These are phyloP conservation scores for Xylaria nigripes DNA, from an alignment of 495 filamentous ascomycete species.

Conservation along the genomic window DNA sequence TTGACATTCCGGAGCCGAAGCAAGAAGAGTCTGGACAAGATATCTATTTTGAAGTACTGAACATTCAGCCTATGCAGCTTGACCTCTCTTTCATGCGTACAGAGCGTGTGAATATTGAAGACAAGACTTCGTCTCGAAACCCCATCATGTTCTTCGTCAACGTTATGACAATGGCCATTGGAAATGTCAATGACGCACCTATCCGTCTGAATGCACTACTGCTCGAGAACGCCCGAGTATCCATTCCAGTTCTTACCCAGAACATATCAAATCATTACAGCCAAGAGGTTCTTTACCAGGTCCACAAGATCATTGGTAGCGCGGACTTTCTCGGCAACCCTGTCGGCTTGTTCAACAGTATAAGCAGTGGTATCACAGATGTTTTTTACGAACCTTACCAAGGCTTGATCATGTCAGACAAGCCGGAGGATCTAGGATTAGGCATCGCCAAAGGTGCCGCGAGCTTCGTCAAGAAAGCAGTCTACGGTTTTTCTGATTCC, in stretches of 20 bases:
- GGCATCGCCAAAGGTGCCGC: slow-evolving; percentile 95
- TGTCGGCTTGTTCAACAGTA: slow-evolving; percentile 94
- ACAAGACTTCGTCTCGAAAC: slow-evolving; percentile 80
- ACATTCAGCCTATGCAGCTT: slow-evolving; percentile 95
- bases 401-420: slow-evolving; percentile 90
- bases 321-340: slow-evolving; percentile 99
- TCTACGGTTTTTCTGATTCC: slow-evolving; percentile 92
- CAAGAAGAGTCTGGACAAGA: slow-evolving; percentile 76
- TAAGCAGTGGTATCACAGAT: slow-evolving; percentile 91
- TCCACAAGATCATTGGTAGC: slow-evolving; percentile 92
- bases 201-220: slow-evolving; percentile 87
- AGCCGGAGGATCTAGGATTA: slow-evolving; percentile 85
- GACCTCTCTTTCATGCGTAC: slow-evolving; percentile 96
- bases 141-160: slow-evolving; percentile 98
- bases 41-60: slow-evolving; percentile 94
- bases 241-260: slow-evolving; percentile 68
- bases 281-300: slow-evolving; percentile 87
- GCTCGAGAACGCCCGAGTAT: slow-evolving; percentile 91
- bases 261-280: slow-evolving; percentile 91
- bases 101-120: slow-evolving; percentile 91
- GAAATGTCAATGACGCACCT: slow-evolving; percentile 96
- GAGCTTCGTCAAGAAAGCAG: slow-evolving; percentile 96
- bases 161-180: slow-evolving; percentile 97
- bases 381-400: slow-evolving; percentile 99
- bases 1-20: slow-evolving; percentile 89